Evolutionary conservation across 1,284 basidiomycete species (phyloP).

Genomic region (Heterobasidion irregulare): DNA sequence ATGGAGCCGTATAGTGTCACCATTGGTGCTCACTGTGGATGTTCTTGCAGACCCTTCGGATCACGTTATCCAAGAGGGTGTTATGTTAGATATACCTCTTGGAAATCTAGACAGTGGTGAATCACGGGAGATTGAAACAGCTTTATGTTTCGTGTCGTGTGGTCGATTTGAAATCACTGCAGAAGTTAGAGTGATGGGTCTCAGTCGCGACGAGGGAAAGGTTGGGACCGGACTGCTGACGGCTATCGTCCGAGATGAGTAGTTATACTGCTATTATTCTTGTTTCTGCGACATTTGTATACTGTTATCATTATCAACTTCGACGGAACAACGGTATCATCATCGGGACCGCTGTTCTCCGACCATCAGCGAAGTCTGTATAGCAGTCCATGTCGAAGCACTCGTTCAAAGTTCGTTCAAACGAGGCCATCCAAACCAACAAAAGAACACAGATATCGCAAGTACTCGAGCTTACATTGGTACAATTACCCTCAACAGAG

Average conservation of each 20-base stretch:
- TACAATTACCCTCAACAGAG: neutral
- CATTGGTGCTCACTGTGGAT: slow-evolving; percentile 45
- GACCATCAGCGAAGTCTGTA: too few relatives aligned
- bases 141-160: slow-evolving; percentile 67
- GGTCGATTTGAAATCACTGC: slow-evolving; percentile 67
- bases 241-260: slow-evolving; percentile 8
- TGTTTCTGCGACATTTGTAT: too few relatives aligned
- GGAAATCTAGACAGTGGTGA: slow-evolving; percentile 48
- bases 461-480: neutral
- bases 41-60: slow-evolving; percentile 49
- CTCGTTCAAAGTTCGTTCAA: too few relatives aligned
- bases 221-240: slow-evolving; percentile 9
- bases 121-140: slow-evolving; percentile 42
- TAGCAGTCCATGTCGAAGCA: too few relatives aligned
- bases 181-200: slow-evolving; percentile 32
- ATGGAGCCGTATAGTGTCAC: slow-evolving; percentile 28
- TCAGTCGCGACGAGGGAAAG: slow-evolving; percentile 3
- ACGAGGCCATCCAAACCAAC: too few relatives aligned
- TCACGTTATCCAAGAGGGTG: slow-evolving; percentile 66
- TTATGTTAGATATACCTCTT: slow-evolving; percentile 47
- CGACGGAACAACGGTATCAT: too few relatives aligned
- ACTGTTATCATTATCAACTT: too few relatives aligned
- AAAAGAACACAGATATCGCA: too few relatives aligned
- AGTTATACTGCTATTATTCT: neutral
- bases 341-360: too few relatives aligned